These are phyloP conservation scores for Anaeromyces robustus DNA, from an alignment of 192 early-diverging fungal species.

Conservation along the genomic window DNA sequence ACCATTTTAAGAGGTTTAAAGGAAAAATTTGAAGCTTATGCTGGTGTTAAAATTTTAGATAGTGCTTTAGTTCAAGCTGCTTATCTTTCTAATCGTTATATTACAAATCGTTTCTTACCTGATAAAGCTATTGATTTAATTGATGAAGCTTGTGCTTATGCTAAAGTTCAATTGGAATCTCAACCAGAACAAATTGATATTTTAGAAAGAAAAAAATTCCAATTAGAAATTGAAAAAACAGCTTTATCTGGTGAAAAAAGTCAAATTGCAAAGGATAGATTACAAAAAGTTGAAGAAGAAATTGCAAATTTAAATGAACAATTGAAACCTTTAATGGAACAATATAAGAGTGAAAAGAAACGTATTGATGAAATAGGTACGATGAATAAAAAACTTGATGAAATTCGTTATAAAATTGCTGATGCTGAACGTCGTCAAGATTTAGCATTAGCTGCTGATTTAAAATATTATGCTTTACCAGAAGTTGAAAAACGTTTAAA, in stretches of 20 bases:
- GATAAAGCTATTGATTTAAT: slow-evolving; percentile 74
- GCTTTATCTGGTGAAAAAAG: slow-evolving; percentile 90
- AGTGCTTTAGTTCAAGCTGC: slow-evolving; percentile 58
- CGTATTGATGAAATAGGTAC: slow-evolving; percentile 76
- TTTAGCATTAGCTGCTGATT: slow-evolving; percentile 74
- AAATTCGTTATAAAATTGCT: slow-evolving; percentile 64
- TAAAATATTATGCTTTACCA: slow-evolving; percentile 86
- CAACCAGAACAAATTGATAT: slow-evolving; percentile 92
- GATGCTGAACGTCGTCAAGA: slow-evolving; percentile 76
- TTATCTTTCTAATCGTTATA: slow-evolving; percentile 52
- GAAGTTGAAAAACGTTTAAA: slow-evolving; percentile 64
- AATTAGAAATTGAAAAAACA: slow-evolving; percentile 89
- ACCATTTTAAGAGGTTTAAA: slow-evolving; percentile 65
- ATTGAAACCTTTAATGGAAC: slow-evolving; percentile 71
- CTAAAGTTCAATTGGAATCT: slow-evolving; percentile 88
- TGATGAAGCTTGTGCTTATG: slow-evolving; percentile 93
- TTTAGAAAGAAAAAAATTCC: slow-evolving; percentile 80
- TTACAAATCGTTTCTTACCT: slow-evolving; percentile 60
- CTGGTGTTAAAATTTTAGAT: slow-evolving; percentile 56
- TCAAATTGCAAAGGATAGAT: slow-evolving; percentile 52
- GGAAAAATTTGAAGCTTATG: slow-evolving; percentile 62
- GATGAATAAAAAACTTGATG: slow-evolving; percentile 75
- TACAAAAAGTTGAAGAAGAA: slow-evolving; percentile 65
- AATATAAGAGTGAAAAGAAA: slow-evolving; percentile 71
- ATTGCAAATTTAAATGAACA: slow-evolving; percentile 69